Percentiles rank a stretch among this genome's conserved stretches.
phyloP scores from a whole-genome alignment of 2,329 filamentous ascomycete genomes.

The Pleoardoris graminearum region DNA sequence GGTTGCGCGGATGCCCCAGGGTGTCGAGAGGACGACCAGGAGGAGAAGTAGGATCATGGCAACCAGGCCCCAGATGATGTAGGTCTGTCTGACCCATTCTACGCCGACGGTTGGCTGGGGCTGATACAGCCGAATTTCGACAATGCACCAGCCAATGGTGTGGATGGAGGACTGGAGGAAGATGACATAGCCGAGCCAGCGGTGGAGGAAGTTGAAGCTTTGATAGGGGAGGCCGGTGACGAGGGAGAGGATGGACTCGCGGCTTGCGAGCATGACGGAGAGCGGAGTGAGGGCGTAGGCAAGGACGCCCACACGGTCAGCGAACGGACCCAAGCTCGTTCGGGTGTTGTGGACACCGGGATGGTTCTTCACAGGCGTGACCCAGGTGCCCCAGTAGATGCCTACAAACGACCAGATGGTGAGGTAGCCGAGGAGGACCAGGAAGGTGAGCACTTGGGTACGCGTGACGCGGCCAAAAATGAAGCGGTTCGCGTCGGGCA shows the following conservation, averaged over 20 bases:
- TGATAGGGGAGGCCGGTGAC: slow-evolving; percentile 76
- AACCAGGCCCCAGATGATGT: slow-evolving; percentile 74
- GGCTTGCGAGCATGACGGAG: slow-evolving; percentile 66
- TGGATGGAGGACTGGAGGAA: slow-evolving; percentile 69
- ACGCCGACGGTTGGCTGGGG: slow-evolving; percentile 66
- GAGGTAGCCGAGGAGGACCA: slow-evolving; percentile 63
- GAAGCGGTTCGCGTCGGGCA: slow-evolving; percentile 61
- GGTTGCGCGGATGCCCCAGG: slow-evolving; percentile 64
- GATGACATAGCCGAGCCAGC: slow-evolving; percentile 76
- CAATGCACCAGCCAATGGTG: slow-evolving; percentile 70
- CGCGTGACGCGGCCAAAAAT: slow-evolving; percentile 71
- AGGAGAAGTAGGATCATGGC: slow-evolving; percentile 67
- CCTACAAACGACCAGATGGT: slow-evolving; percentile 67
- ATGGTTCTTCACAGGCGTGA: slow-evolving; percentile 65
- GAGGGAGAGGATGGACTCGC: slow-evolving; percentile 70
- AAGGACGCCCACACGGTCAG: slow-evolving; percentile 69
- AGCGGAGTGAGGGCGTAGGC: slow-evolving; percentile 76
- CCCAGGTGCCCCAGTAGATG: slow-evolving; percentile 69
- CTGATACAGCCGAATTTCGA: slow-evolving; percentile 69
- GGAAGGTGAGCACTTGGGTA: slow-evolving; percentile 66
- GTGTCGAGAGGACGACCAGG: slow-evolving; percentile 63
- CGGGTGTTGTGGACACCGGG: slow-evolving; percentile 65
- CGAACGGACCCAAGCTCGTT: slow-evolving; percentile 67
- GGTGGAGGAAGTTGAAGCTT: slow-evolving; percentile 54
- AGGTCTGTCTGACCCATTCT: slow-evolving; percentile 64